A percentile compares a stretch with the other conserved stretches of the same genome.
phyloP scores from a whole-genome alignment of 352 stramenopile species.

The Peronospora belbahrii region DNA sequence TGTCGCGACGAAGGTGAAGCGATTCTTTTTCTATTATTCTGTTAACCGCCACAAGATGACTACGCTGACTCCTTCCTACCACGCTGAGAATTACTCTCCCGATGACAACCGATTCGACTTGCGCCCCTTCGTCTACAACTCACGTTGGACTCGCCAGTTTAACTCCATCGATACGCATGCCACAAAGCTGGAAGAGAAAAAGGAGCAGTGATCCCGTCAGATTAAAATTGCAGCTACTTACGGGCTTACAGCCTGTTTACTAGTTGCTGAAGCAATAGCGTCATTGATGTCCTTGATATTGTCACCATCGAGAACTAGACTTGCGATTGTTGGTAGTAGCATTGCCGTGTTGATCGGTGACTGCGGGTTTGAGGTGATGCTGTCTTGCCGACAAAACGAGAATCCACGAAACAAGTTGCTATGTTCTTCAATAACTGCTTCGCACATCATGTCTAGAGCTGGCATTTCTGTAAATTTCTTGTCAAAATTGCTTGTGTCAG shows the following conservation, averaged over 20 bases:
- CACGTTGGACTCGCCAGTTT: conserved; percentile 94
- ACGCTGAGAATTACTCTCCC: conserved; percentile 97
- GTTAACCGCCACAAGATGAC: conserved; percentile 99
- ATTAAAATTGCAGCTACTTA: too few relatives aligned
- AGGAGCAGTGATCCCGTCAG: conserved; percentile 34
- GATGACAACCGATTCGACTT: conserved; percentile 99
- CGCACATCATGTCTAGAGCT: conserved; percentile 51
- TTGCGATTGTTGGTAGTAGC: conserved; percentile 31
- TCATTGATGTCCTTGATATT: conserved; percentile 34
- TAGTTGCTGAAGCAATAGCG: conserved; percentile 23
- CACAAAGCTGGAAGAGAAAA: conserved; percentile 67
- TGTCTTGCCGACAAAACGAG: conserved; percentile 60
- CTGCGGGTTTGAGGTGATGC: conserved; percentile 18
- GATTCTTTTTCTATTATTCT: conserved; percentile 98
- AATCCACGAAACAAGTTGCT: conserved; percentile 66
- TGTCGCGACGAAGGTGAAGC: conserved; percentile 89
- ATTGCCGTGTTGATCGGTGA: conserved; percentile 25
- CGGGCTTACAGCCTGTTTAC: conserved; percentile 19
- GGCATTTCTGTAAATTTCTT: conserved; percentile 83
- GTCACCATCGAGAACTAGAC: conserved; percentile 27
- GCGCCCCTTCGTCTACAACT: conserved; percentile 96
- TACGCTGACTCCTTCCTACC: conserved; percentile 96
- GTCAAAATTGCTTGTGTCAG: conserved; percentile 93
- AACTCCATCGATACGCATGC: conserved; percentile 89
- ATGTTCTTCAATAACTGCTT: conserved; percentile 41